These are phyloP conservation scores for Yarrowia sp. DNA, from an alignment of 805 yeast genomes.

Conservation along the genomic window DNA sequence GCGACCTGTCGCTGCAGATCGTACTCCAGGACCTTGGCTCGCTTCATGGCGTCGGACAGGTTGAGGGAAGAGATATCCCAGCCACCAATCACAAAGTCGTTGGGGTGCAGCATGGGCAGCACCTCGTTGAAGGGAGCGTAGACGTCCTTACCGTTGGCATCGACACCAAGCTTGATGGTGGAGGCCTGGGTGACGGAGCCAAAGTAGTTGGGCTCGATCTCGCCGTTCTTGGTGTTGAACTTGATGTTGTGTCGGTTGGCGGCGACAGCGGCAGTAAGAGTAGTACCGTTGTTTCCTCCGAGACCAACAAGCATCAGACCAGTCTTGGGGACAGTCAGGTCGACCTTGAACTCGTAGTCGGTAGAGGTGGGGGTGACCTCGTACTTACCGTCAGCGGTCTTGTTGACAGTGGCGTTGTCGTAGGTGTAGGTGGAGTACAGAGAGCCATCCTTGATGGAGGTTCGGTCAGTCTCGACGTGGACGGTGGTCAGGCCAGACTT, in stretches of 20 bases:
- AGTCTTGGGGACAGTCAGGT: slow-evolving; percentile 74
- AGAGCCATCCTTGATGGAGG: slow-evolving; percentile 50
- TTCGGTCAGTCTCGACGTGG: slow-evolving; percentile 55
- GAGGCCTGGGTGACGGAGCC: slow-evolving; percentile 95
- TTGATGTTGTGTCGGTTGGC: slow-evolving; percentile 78
- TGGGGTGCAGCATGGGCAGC: slow-evolving; percentile 86
- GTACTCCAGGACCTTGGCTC: slow-evolving; percentile 83
- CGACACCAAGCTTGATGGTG: slow-evolving; percentile 86
- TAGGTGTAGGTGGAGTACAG: slow-evolving; percentile 60
- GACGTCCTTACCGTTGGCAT: slow-evolving; percentile 75
- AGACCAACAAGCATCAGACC: slow-evolving; percentile 91
- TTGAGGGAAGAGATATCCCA: slow-evolving; percentile 86
- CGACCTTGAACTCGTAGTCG: slow-evolving; percentile 83
- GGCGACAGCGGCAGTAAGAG: slow-evolving; percentile 76
- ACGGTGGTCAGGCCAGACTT: slow-evolving; percentile 47
- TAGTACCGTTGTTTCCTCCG: slow-evolving; percentile 96
- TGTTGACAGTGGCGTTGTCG: slow-evolving; percentile 71
- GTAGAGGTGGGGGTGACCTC: slow-evolving; percentile 67
- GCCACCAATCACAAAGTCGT: slow-evolving; percentile 85
- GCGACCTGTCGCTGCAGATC: slow-evolving; percentile 76
- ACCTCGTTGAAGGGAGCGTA: slow-evolving; percentile 89
- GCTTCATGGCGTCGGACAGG: slow-evolving; percentile 73
- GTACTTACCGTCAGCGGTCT: slow-evolving; percentile 48
- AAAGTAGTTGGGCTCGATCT: slow-evolving; percentile 72
- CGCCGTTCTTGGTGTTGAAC: slow-evolving; percentile 81